phyloP scores from a whole-genome alignment of 352 stramenopile genomes.

The Pythium scleroteichum region DNA sequence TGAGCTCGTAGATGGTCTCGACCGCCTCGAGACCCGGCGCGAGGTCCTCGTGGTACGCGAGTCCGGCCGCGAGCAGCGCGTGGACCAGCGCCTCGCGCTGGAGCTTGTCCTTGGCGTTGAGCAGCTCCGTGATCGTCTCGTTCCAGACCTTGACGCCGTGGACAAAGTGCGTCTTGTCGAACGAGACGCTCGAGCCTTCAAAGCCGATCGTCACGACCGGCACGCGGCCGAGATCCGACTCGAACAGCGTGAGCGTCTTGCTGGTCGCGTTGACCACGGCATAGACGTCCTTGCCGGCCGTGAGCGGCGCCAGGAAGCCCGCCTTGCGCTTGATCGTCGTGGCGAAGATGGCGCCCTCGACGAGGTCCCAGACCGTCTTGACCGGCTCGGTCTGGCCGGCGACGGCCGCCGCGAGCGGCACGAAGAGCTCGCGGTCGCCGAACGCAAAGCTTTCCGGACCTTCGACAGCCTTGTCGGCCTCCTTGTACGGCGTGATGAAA shows the following conservation, averaged over 20 bases:
- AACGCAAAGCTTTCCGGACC: conserved; percentile 39
- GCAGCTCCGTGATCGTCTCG: conserved; percentile 34
- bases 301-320: conserved; percentile 54
- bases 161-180: conserved; percentile 33
- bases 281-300: conserved; percentile 60
- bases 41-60: conserved; percentile 44
- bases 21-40: conserved; percentile 35
- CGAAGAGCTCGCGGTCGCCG: conserved; percentile 46
- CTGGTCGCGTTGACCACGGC: conserved; percentile 41
- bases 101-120: conserved; percentile 37
- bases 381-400: conserved; percentile 15
- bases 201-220: conserved; percentile 25
- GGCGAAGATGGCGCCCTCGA: conserved; percentile 22
- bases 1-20: conserved; percentile 75
- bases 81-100: conserved; percentile 53
- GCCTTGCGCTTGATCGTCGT: conserved; percentile 57
- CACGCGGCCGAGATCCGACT: conserved; percentile 24
- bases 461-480: conserved; percentile 33
- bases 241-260: conserved; percentile 48
- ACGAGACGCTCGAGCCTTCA: conserved; percentile 9
- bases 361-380: conserved; percentile 27
- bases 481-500: conserved; percentile 32
- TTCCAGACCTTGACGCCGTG: conserved; percentile 48
- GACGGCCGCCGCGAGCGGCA: conserved; percentile 39
- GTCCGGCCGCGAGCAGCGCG: conserved; percentile 45